These are phyloP conservation scores for Hymenoscyphus fructigenus DNA, from an alignment of 2,329 filamentous ascomycete genomes.

Conservation along the genomic window DNA sequence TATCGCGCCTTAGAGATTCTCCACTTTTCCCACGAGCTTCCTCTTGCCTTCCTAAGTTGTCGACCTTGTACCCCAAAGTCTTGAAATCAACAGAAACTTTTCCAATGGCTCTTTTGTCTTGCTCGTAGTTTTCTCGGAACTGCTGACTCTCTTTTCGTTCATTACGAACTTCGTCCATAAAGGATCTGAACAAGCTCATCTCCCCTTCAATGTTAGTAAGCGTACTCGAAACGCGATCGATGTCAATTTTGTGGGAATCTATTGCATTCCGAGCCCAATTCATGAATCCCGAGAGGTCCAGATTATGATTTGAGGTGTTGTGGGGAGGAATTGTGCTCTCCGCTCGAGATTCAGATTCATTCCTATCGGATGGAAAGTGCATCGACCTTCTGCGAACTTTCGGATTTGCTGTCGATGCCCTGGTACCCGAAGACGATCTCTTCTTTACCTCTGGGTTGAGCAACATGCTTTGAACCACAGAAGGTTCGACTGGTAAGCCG, in stretches of 20 bases:
- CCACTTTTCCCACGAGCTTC: slow-evolving; percentile 14
- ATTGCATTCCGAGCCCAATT: slow-evolving; percentile 31
- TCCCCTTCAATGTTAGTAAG: slow-evolving; percentile 32
- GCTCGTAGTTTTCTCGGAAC: slow-evolving; percentile 9
- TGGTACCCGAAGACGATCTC: slow-evolving; percentile 1
- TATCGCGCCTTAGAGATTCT: slow-evolving; percentile 14
- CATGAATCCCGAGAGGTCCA: slow-evolving; percentile 23
- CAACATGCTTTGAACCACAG: slow-evolving; percentile 24
- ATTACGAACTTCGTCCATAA: slow-evolving; percentile 33
- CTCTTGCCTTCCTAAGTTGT: slow-evolving; percentile 2
- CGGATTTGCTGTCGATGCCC: slow-evolving; percentile 19
- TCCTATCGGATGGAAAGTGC: not conserved
- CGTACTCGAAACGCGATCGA: slow-evolving; percentile 32
- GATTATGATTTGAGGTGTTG: not conserved
- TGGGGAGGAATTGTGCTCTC: not conserved
- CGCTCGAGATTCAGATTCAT: not conserved
- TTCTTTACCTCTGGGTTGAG: slow-evolving; percentile 19
- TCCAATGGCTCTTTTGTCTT: slow-evolving; percentile 15
- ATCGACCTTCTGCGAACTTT: not conserved
- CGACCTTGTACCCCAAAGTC: slow-evolving; percentile 14
- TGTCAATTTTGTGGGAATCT: slow-evolving; percentile 31
- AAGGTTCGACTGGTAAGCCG: slow-evolving; percentile 24
- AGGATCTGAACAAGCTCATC: slow-evolving; percentile 33
- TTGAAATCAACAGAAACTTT: slow-evolving; percentile 14
- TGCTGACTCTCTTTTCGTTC: slow-evolving; percentile 22